Evolutionary conservation across 2,329 filamentous ascomycete genomes (phyloP).

Genomic region (Aspergillus ibericus): DNA sequence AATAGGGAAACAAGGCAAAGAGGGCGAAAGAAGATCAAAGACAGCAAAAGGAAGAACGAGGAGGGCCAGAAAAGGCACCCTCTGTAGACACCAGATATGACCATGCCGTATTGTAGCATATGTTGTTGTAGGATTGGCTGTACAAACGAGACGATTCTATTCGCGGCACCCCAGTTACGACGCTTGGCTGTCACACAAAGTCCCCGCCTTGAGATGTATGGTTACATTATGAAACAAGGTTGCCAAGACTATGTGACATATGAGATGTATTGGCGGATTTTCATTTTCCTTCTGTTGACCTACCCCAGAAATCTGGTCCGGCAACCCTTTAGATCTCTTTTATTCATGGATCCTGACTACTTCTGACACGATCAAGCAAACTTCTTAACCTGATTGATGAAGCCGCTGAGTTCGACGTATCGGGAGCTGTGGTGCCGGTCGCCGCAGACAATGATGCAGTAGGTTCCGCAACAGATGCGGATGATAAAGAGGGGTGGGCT

Average conservation of each 20-base stretch:
- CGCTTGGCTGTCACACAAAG: no score
- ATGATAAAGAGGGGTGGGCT: neutral
- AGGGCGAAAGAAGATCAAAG: neutral
- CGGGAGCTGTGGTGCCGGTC: conserved; percentile 1
- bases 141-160: no score
- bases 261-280: neutral
- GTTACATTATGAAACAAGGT: no score
- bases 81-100: no score
- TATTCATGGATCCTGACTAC: conserved; percentile 4
- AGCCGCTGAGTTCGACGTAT: conserved; percentile 12
- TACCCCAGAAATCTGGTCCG: neutral
- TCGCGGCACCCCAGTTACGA: no score
- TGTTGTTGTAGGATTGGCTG: no score
- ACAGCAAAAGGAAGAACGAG: neutral
- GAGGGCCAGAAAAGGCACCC: no score
- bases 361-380: conserved; percentile 24
- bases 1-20: neutral
- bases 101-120: no score
- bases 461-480: neutral
- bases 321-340: neutral
- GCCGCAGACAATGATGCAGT: neutral
- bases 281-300: neutral
- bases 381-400: conserved; percentile 22
- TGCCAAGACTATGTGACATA: no score
- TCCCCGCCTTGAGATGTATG: no score